Percentiles rank a stretch among this genome's conserved stretches.
phyloP scores from a whole-genome alignment of 495 filamentous ascomycete species.

The Ascobolus immersus region DNA sequence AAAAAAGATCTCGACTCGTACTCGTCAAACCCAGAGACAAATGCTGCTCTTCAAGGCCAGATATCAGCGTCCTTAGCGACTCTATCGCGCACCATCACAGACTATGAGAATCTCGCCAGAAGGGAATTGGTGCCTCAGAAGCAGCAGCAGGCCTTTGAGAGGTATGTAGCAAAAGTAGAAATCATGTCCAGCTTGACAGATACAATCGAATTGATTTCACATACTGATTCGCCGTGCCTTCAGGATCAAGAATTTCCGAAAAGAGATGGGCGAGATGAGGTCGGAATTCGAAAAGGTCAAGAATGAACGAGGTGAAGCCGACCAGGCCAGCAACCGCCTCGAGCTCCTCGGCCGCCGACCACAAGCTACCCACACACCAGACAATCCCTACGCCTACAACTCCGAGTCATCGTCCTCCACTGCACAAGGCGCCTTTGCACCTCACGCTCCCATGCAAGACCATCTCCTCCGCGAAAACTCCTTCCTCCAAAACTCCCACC shows the following conservation, averaged over 20 bases:
- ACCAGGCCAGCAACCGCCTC: constrained; percentile 35
- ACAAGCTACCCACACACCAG: constrained; percentile 67
- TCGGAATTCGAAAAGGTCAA: constrained; percentile 53
- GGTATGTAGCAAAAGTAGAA: no score
- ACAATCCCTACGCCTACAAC: constrained; percentile 23
- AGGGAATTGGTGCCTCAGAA: constrained; percentile 68
- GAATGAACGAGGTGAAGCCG: constrained; percentile 38
- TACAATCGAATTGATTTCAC: no score
- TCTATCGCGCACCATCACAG: constrained; percentile 74
- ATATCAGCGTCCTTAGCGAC: constrained; percentile 69
- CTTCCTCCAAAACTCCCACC: constrained; percentile 56
- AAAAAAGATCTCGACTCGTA: constrained; percentile 61
- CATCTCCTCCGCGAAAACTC: constrained; percentile 77
- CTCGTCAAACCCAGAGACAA: no score
- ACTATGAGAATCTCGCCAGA: constrained; percentile 65
- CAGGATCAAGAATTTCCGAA: constrained; percentile 60
- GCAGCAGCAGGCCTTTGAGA: constrained; percentile 67
- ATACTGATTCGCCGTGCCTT: no score
- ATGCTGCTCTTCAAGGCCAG: constrained; percentile 49
- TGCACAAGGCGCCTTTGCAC: constrained; percentile 8
- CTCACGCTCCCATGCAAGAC: constrained; percentile 9
- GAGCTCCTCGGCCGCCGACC: constrained; percentile 82
- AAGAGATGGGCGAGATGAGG: constrained; percentile 54
- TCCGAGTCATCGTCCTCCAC: constrained; percentile 20
- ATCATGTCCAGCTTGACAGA: no score